Conservation (phyloP, 352 stramenopile genomes). For the Phytophthora vignae region DNA sequence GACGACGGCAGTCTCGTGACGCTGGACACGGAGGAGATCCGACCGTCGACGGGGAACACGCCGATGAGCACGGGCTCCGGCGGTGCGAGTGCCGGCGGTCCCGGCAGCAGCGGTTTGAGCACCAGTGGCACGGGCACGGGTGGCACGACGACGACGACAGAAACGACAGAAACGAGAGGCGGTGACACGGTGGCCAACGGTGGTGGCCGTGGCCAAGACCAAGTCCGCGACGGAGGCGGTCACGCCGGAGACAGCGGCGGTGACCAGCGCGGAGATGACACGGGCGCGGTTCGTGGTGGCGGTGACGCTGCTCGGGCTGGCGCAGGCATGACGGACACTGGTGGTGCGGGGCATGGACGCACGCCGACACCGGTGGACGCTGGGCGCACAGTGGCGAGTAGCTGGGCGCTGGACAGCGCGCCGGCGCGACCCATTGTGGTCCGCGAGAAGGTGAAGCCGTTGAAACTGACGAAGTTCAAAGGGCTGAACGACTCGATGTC, state of each 20-base stretch:
- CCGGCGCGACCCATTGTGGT: background rate
- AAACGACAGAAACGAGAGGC: no score
- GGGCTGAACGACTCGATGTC: constrained; percentile 9
- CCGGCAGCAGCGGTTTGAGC: no score
- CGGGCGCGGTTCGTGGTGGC: background rate
- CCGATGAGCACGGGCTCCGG: background rate
- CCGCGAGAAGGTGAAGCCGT: constrained; percentile 6
- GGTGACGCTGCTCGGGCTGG: background rate
- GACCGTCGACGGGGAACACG: background rate
- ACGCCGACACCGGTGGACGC: background rate
- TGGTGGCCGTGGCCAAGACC: background rate
- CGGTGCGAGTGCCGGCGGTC: background rate
- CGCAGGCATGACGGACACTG: background rate
- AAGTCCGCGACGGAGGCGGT: background rate
- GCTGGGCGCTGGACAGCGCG: background rate
- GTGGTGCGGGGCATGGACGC: background rate
- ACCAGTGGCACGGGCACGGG: no score
- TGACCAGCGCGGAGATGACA: no score
- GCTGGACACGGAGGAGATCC: constrained; percentile 3
- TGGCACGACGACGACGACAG: background rate
- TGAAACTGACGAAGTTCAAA: constrained; percentile 13
- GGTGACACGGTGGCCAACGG: background rate
- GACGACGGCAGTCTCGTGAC: background rate
- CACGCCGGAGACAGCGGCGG: background rate
- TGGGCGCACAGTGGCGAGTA: background rate